Evolutionary conservation across 345 rosid species (phyloP).

Genomic region (Trapa bicornis): DNA sequence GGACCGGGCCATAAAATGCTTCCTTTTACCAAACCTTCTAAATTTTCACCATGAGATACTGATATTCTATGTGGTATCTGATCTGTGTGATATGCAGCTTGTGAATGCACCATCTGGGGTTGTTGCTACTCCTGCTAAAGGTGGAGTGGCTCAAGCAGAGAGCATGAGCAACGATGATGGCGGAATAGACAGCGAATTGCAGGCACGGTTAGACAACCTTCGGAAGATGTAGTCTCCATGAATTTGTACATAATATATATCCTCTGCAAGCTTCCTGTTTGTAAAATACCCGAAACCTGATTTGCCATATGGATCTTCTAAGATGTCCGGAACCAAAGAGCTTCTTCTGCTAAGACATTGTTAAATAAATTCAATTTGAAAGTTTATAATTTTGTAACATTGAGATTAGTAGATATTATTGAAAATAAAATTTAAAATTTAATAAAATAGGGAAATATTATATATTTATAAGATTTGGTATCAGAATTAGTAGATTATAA

Average conservation of each 20-base stretch:
- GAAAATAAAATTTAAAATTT: too few species aligned
- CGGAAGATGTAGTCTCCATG: conserved; percentile 44
- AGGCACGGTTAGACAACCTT: conserved; percentile 81
- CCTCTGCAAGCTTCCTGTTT: too few species aligned
- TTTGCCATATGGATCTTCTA: too few species aligned
- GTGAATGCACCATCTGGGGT: conserved; percentile 11
- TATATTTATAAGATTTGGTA: too few species aligned
- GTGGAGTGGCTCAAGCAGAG: conserved; percentile 68
- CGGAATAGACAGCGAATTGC: conserved; percentile 75
- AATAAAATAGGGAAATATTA: too few species aligned
- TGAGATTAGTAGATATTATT: too few species aligned
- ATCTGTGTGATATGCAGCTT: conserved; percentile 3
- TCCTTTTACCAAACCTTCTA: not conserved
- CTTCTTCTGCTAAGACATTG: too few species aligned
- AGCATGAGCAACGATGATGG: conserved; percentile 43
- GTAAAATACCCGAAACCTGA: too few species aligned
- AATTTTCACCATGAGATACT: not conserved
- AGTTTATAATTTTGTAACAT: too few species aligned
- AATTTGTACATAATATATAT: not conserved
- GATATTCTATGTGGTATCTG: not conserved
- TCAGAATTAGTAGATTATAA: too few species aligned
- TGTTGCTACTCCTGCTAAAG: conserved; percentile 36
- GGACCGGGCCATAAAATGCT: not conserved
- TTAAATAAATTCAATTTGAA: too few species aligned
- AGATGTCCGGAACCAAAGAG: too few species aligned